These are phyloP conservation scores for Pyricularia grisea DNA, from an alignment of 2,329 filamentous ascomycete species.

Conservation along the genomic window DNA sequence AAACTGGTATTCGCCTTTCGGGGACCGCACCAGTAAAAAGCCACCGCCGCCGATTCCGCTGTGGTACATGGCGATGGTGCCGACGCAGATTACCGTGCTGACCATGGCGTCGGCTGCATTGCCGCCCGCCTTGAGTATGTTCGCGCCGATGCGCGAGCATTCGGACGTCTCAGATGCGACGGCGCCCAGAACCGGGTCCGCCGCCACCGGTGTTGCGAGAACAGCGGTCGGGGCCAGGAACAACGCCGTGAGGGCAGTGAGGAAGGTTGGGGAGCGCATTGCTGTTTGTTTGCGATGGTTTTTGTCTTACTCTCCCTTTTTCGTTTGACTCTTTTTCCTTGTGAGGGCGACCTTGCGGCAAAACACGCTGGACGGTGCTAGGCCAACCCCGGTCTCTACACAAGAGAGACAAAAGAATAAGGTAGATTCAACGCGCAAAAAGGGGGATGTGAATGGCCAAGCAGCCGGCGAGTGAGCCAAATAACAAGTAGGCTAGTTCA, in stretches of 20 bases:
- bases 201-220: not conserved
- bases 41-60: constrained; percentile 69
- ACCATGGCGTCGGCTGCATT: constrained; percentile 60
- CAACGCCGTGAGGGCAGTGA: not conserved
- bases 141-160: constrained; percentile 50
- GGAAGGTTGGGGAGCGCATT: not conserved
- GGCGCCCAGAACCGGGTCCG: constrained; percentile 33
- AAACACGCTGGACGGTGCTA: not conserved
- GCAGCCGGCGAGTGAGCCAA: not conserved
- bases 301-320: no score
- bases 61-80: constrained; percentile 56
- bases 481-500: not conserved
- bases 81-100: constrained; percentile 55
- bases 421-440: not conserved
- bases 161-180: constrained; percentile 51
- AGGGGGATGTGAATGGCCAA: not conserved
- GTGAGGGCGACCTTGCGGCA: not conserved
- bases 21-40: constrained; percentile 62
- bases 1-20: constrained; percentile 62
- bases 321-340: not conserved
- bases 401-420: no score
- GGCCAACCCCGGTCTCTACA: not conserved
- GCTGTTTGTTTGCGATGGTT: not conserved
- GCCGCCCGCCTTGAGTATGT: constrained; percentile 47
- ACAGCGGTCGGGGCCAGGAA: not conserved